These are phyloP conservation scores for Dictyostelium gargantuum DNA, from an alignment of 208 protist species.

Conservation along the genomic window DNA sequence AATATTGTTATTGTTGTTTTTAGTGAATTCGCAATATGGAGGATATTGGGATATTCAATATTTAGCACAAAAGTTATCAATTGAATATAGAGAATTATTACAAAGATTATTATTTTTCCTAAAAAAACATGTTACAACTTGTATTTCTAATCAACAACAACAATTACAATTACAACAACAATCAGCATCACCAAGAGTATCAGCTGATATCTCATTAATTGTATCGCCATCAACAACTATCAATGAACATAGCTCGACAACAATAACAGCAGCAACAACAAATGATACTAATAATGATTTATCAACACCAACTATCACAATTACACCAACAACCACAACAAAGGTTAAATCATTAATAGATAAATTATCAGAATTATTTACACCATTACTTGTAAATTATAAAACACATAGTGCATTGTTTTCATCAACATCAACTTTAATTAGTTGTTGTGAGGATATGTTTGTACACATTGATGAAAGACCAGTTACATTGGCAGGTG, in stretches of 20 bases:
- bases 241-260: no score
- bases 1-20: not conserved
- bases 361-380: constrained; percentile 2
- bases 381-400: constrained; percentile 30
- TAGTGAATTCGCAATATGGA: constrained; percentile 21
- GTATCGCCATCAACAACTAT: not conserved
- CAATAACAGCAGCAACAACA: not conserved
- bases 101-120: constrained; percentile 34
- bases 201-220: not conserved
- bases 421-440: not conserved
- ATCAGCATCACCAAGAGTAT: not conserved
- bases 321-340: not conserved
- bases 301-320: not conserved
- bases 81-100: not conserved
- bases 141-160: not conserved
- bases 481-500: constrained; percentile 18
- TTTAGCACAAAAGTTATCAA: not conserved
- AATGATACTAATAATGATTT: not conserved
- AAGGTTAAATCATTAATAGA: not conserved
- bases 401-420: not conserved
- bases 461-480: constrained; percentile 12
- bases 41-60: constrained; percentile 61
- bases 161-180: not conserved
- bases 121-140: not conserved
- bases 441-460: constrained; percentile 12